A percentile compares a stretch with the other conserved stretches of the same genome.
Conservation (phyloP, 768 basidiomycete species). For the Auriculariales sp. region DNA sequence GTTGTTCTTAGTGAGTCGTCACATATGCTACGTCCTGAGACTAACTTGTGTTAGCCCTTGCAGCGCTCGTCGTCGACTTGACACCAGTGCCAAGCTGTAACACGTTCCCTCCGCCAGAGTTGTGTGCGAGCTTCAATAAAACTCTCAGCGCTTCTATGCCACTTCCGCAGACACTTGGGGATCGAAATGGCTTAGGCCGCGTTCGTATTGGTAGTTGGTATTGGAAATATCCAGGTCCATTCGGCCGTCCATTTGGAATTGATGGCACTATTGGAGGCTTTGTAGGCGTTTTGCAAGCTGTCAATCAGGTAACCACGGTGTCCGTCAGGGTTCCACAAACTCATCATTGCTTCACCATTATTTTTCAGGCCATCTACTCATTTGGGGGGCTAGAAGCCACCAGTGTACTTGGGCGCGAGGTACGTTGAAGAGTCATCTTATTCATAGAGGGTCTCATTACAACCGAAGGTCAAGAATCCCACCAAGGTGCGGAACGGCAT, state of each 20-base stretch:
- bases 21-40: not conserved
- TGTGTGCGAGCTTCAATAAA: no score
- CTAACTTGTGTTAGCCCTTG: not conserved
- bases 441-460: no score
- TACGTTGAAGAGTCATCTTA: not conserved
- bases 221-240: not conserved
- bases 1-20: constrained; percentile 10
- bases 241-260: not conserved
- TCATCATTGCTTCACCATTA: not conserved
- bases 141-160: no score
- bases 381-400: not conserved
- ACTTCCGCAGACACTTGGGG: not conserved
- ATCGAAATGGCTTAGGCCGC: not conserved
- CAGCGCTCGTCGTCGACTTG: not conserved
- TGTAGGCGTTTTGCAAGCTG: not conserved
- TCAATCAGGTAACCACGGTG: not conserved
- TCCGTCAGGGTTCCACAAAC: no score
- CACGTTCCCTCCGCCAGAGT: no score
- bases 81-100: not conserved
- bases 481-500: not conserved
- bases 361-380: not conserved
- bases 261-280: not conserved
- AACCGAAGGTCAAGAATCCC: not conserved
- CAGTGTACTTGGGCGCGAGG: not conserved
- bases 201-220: not conserved